Percentiles rank a stretch among this genome's conserved stretches.
These are phyloP conservation scores for Annulohypoxylon maeteangense DNA, from an alignment of 495 filamentous ascomycete species.

Conservation along the genomic window DNA sequence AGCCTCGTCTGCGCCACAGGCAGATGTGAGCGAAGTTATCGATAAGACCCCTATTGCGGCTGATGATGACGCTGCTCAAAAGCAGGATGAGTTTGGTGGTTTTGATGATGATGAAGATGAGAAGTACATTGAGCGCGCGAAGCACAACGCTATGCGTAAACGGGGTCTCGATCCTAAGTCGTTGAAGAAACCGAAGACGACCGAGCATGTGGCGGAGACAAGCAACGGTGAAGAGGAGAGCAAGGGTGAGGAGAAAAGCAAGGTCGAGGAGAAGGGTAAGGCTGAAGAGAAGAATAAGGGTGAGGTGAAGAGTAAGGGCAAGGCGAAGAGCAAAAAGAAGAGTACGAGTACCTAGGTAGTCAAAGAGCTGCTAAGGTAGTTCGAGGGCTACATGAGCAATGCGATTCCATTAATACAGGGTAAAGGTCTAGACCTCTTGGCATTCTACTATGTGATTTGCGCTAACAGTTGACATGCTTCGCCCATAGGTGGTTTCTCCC, in stretches of 20 bases:
- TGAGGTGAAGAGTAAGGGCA: constrained; percentile 36
- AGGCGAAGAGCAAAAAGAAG: constrained; percentile 47
- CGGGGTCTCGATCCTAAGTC: constrained; percentile 65
- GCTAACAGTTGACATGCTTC: constrained; percentile 13
- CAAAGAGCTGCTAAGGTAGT: neutral
- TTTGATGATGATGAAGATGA: constrained; percentile 89
- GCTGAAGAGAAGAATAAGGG: constrained; percentile 26
- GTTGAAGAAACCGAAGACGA: constrained; percentile 50
- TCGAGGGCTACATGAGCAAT: constrained; percentile 16
- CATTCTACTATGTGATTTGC: neutral
- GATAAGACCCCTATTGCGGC: constrained; percentile 63
- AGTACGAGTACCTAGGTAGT: constrained; percentile 2
- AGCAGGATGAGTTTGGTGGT: constrained; percentile 76
- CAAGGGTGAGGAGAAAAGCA: constrained; percentile 44
- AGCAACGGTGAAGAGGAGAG: constrained; percentile 35
- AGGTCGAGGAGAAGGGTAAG: constrained; percentile 10
- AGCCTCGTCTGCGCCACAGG: constrained; percentile 35
- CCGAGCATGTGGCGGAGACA: constrained; percentile 31
- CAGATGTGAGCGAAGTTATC: constrained; percentile 50
- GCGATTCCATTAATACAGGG: constrained; percentile 9
- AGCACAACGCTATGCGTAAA: constrained; percentile 65
- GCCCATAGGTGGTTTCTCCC: neutral
- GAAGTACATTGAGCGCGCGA: constrained; percentile 80
- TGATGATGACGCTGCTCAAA: constrained; percentile 52
- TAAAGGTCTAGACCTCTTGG: constrained; percentile 10